Conservation (phyloP, 1,139 yeast species). For the Hemisphaericaspora lyxosophila region DNA sequence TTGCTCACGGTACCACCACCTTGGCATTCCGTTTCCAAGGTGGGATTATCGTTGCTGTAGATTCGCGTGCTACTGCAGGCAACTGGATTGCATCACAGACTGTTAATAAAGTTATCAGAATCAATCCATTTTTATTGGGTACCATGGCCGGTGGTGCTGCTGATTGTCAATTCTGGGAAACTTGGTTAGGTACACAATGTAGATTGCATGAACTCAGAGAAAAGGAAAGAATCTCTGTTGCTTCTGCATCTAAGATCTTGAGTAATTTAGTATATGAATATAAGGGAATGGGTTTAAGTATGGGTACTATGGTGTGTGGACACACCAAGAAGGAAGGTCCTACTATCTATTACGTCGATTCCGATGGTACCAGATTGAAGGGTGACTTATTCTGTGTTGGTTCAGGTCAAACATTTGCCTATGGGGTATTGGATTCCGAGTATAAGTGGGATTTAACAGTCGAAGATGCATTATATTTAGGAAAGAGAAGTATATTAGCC, state of each 20-base stretch:
- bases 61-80: conserved; percentile 98
- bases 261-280: conserved; percentile 88
- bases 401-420: conserved; percentile 99
- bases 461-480: conserved; percentile 91
- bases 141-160: conserved; percentile 99
- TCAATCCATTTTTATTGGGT: conserved; percentile 91
- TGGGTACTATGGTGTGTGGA: conserved; percentile 99
- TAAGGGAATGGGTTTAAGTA: conserved; percentile 97
- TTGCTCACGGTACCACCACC: conserved; percentile 98
- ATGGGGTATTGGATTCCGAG: conserved; percentile 93
- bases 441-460: conserved; percentile 86
- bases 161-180: conserved; percentile 99
- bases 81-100: conserved; percentile 98
- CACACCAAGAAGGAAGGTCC: conserved; percentile 95
- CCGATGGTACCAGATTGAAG: conserved; percentile 93
- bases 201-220: conserved; percentile 91
- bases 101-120: conserved; percentile 94
- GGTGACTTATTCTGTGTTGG: conserved; percentile 98
- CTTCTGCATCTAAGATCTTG: conserved; percentile 94
- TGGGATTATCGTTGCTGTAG: conserved; percentile 95
- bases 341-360: conserved; percentile 91
- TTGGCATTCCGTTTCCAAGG: conserved; percentile 94
- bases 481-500: conserved; percentile 93
- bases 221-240: conserved; percentile 91
- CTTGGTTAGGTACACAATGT: conserved; percentile 97